phyloP scores from a whole-genome alignment of 2,329 filamentous ascomycete genomes.

The Ascochyta lentis region DNA sequence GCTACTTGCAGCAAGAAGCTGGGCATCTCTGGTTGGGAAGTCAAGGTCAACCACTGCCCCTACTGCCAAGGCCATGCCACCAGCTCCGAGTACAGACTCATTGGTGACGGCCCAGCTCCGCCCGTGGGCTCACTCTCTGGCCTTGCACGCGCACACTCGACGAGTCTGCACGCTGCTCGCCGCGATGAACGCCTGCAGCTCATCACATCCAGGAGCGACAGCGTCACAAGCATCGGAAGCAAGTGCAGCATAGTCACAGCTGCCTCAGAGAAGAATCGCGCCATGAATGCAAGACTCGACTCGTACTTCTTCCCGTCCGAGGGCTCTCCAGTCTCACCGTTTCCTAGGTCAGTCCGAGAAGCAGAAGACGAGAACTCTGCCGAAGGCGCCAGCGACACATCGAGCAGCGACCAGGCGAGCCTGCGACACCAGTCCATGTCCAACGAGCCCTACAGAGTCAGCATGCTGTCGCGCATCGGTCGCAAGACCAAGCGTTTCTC shows the following conservation, averaged over 20 bases:
- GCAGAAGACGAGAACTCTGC: slow-evolving; percentile 39
- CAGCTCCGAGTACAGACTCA: slow-evolving; percentile 55
- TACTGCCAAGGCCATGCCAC: slow-evolving; percentile 54
- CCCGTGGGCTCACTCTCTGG: slow-evolving; percentile 49
- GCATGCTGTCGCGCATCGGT: slow-evolving; percentile 45
- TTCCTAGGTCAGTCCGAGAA: slow-evolving; percentile 36
- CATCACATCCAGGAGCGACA: slow-evolving; percentile 46
- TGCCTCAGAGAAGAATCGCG: slow-evolving; percentile 49
- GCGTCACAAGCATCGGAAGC: slow-evolving; percentile 44
- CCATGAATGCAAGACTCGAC: slow-evolving; percentile 49
- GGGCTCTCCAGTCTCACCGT: slow-evolving; percentile 32
- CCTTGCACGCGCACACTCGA: slow-evolving; percentile 49
- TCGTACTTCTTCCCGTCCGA: slow-evolving; percentile 45
- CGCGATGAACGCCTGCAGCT: slow-evolving; percentile 48
- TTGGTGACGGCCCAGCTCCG: slow-evolving; percentile 49
- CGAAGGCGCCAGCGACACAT: slow-evolving; percentile 45
- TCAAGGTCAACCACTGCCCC: slow-evolving; percentile 55
- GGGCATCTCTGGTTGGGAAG: slow-evolving; percentile 58
- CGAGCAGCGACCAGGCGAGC: slow-evolving; percentile 42
- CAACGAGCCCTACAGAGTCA: slow-evolving; percentile 37
- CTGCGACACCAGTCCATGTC: slow-evolving; percentile 40
- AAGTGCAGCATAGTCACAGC: slow-evolving; percentile 43
- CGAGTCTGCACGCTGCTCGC: slow-evolving; percentile 45
- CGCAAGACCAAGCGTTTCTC: slow-evolving; percentile 47
- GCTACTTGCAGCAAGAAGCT: slow-evolving; percentile 56